Evolutionary conservation across 2,329 filamentous ascomycete species (phyloP).

Genomic region (Aspergillus novoparasiticus): DNA sequence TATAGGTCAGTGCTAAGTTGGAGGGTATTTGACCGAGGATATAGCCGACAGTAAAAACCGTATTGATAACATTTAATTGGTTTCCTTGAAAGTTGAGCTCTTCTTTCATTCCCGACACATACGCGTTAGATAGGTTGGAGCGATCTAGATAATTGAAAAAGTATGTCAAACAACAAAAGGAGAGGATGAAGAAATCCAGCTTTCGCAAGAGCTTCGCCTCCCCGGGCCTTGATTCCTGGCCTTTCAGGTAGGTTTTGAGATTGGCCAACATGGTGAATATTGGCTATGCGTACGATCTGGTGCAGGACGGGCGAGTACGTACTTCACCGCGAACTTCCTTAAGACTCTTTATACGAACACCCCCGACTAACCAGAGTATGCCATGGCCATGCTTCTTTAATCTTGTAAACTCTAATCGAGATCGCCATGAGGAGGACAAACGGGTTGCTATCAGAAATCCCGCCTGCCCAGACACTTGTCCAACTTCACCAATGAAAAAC

Average conservation of each 20-base stretch:
- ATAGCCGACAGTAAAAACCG: slow-evolving; percentile 29
- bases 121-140: slow-evolving; percentile 54
- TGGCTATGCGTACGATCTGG: neutral
- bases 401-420: neutral
- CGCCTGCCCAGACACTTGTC: neutral
- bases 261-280: neutral
- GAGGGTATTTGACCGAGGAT: slow-evolving; percentile 29
- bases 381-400: neutral
- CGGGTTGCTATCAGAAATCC: neutral
- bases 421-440: neutral
- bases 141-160: slow-evolving; percentile 54
- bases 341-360: neutral
- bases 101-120: slow-evolving; percentile 40
- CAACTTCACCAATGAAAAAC: neutral
- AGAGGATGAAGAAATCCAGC: slow-evolving; percentile 50
- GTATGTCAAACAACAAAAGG: slow-evolving; percentile 50
- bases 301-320: neutral
- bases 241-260: neutral
- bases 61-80: slow-evolving; percentile 31
- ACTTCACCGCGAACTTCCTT: neutral
- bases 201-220: neutral
- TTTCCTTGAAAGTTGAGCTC: slow-evolving; percentile 36
- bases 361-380: neutral
- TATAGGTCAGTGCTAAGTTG: slow-evolving; percentile 28
- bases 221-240: neutral